Evolutionary conservation across 345 rosid species (phyloP).

Genomic region (Eucalyptus camaldulensis): DNA sequence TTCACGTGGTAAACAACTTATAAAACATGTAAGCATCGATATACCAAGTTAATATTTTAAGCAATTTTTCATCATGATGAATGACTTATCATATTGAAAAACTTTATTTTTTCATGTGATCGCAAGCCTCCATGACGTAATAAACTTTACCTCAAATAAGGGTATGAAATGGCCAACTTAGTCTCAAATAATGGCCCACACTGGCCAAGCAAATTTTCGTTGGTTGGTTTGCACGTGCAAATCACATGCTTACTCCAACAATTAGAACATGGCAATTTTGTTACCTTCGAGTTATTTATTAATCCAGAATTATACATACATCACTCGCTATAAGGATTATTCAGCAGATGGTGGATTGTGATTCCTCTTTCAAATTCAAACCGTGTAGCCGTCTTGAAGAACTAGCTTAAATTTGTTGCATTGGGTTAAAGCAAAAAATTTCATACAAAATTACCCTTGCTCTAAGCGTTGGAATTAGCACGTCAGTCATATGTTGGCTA

Average conservation of each 20-base stretch:
- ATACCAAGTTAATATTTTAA: too few species aligned
- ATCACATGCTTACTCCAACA: neutral
- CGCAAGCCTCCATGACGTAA: neutral
- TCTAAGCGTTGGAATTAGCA: neutral
- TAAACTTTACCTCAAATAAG: too few species aligned
- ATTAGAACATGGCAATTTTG: neutral
- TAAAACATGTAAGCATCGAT: neutral
- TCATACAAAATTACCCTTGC: neutral
- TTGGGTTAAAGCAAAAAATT: neutral
- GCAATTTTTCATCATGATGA: neutral
- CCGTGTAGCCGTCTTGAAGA: neutral
- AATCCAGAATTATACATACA: neutral
- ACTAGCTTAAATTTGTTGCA: neutral
- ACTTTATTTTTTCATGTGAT: neutral
- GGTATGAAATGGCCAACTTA: too few species aligned
- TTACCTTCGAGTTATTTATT: neutral
- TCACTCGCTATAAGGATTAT: neutral
- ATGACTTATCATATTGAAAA: neutral
- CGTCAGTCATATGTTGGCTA: accelerated
- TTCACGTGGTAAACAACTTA: neutral
- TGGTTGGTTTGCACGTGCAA: neutral
- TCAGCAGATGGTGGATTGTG: neutral
- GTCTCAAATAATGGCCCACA: too few species aligned
- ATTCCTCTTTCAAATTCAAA: neutral
- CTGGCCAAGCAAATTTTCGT: too few species aligned